phyloP scores from a whole-genome alignment of 306 rosid species.

The Casuarina glauca region DNA sequence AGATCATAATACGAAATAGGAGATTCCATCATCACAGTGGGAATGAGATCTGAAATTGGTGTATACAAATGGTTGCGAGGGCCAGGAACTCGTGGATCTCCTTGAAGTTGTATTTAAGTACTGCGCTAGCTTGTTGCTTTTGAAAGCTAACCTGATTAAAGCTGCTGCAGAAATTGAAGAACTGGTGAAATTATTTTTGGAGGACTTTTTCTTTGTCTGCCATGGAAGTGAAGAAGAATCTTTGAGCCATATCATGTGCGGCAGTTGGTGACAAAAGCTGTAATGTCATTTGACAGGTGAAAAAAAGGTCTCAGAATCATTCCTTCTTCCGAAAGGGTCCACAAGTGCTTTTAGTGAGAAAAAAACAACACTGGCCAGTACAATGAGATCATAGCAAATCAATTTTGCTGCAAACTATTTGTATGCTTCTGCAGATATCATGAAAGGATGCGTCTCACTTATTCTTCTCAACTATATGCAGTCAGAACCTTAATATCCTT shows the following conservation, averaged over 20 bases:
- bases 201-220: no score
- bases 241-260: conserved; percentile 39
- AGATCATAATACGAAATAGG: background rate
- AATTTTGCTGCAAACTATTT: conserved; percentile 17
- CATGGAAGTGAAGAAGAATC: conserved; percentile 27
- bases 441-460: background rate
- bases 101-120: background rate
- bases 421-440: conserved; percentile 10
- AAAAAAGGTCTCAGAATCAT: conserved; percentile 26
- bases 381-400: conserved; percentile 30
- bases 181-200: background rate
- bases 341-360: conserved; percentile 20
- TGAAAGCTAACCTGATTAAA: no score
- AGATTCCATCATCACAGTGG: background rate
- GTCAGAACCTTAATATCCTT: background rate
- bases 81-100: background rate
- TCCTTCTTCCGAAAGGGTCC: conserved; percentile 38
- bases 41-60: no score
- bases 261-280: conserved; percentile 34
- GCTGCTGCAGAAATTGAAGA: background rate
- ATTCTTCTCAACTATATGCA: background rate
- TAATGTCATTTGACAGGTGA: conserved; percentile 39
- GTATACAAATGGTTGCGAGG: no score
- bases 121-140: no score
- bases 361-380: conserved; percentile 4